phyloP scores from a whole-genome alignment of 192 early-diverging fungal species.

The Phycomyces blakesleeanus region DNA sequence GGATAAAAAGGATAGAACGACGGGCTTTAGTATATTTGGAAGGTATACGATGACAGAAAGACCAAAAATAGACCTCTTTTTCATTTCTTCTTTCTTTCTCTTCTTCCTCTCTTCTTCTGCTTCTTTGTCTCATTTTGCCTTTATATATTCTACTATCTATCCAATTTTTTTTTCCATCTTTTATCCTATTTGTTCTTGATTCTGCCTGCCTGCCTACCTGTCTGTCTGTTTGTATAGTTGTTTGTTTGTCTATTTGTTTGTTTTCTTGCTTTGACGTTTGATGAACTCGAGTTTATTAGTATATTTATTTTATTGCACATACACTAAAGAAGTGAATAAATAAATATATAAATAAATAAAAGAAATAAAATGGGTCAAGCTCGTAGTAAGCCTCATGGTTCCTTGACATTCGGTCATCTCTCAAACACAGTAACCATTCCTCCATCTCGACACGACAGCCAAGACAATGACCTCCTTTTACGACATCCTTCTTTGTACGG shows the following conservation, averaged over 20 bases:
- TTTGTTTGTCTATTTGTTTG: not conserved
- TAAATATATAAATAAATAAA: too few species aligned
- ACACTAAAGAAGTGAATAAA: too few species aligned
- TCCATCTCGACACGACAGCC: not conserved
- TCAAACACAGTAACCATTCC: not conserved
- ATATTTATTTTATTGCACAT: too few species aligned
- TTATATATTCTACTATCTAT: too few species aligned
- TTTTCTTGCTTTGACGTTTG: not conserved
- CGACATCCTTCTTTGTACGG: constrained; percentile 13
- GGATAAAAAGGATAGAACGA: too few species aligned
- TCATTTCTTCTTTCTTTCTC: not conserved
- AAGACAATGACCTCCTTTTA: constrained; percentile 5
- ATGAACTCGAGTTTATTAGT: too few species aligned
- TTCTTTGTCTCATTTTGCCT: not conserved
- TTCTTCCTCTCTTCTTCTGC: not conserved
- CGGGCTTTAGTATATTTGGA: too few species aligned
- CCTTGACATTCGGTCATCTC: constrained; percentile 2
- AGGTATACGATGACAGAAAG: not conserved
- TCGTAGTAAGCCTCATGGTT: not conserved
- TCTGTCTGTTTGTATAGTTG: too few species aligned
- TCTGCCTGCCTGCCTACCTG: too few species aligned
- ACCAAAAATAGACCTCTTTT: constrained; percentile 1
- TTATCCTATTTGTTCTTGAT: too few species aligned
- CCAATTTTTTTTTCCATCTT: not conserved
- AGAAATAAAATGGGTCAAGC: constrained; percentile 5